Percentiles rank a stretch among this genome's conserved stretches.
Evolutionary conservation across 176 grass and related monocot genomes (phyloP).

Genomic region (Calamus simplicifolius): DNA sequence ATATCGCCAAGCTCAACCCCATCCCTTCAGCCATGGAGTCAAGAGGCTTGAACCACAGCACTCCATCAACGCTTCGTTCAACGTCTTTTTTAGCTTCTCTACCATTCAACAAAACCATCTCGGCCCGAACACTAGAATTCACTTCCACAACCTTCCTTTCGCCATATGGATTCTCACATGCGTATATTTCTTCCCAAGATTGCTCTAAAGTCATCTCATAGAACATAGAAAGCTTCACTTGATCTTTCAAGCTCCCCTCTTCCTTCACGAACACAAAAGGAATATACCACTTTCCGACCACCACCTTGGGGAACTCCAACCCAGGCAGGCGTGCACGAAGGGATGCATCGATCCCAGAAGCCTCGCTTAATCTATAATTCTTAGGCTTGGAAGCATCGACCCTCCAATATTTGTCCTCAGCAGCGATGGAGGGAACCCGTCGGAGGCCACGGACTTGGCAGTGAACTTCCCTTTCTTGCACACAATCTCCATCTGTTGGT

Average conservation of each 20-base stretch:
- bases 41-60: conserved; percentile 42
- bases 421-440: conserved; percentile 29
- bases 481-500: conserved; percentile 63
- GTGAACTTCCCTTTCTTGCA: conserved; percentile 30
- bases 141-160: background rate
- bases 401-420: conserved; percentile 37
- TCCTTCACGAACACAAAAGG: conserved; percentile 44
- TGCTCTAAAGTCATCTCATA: conserved; percentile 47
- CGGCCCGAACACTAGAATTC: conserved; percentile 4
- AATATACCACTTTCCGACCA: conserved; percentile 45
- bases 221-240: conserved; percentile 35
- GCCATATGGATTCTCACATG: background rate
- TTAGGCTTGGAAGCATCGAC: conserved; percentile 22
- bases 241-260: conserved; percentile 1
- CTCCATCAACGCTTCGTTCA: conserved; percentile 21
- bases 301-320: background rate
- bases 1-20: conserved; percentile 34
- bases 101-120: conserved; percentile 24
- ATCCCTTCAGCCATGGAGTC: conserved; percentile 14
- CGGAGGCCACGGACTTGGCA: conserved; percentile 34
- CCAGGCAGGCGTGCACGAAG: conserved; percentile 11
- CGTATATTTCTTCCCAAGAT: conserved; percentile 32
- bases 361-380: conserved; percentile 25
- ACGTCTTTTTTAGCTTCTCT: conserved; percentile 2
- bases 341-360: conserved; percentile 16